Evolutionary conservation across 371 early-diverging fungal genomes (phyloP).

Genomic region (Basidiobolus meristosporus): DNA sequence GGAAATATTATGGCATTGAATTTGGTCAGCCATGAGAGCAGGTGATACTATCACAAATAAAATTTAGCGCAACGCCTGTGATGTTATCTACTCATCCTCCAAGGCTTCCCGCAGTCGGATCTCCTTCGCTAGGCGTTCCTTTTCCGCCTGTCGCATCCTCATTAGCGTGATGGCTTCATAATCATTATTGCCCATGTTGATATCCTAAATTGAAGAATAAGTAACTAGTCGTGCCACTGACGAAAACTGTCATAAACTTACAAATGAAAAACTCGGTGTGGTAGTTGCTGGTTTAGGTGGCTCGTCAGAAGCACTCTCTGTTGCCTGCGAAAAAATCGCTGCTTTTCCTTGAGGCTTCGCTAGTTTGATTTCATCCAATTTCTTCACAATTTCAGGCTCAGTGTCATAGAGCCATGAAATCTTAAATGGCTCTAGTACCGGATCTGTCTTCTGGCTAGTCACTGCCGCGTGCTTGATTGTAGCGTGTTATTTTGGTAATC

Average conservation of each 20-base stretch:
- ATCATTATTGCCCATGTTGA: constrained; percentile 9
- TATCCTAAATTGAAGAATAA: too few species aligned
- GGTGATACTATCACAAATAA: too few species aligned
- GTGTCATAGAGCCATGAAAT: constrained; percentile 19
- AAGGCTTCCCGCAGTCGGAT: background rate
- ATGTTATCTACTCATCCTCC: background rate
- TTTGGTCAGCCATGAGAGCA: too few species aligned
- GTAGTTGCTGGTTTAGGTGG: background rate
- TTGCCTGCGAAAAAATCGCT: constrained; percentile 7
- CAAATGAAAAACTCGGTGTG: too few species aligned
- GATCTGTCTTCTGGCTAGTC: constrained; percentile 8
- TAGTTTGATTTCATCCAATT: constrained; percentile 10
- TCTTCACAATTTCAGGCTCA: constrained; percentile 18
- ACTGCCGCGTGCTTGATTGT: constrained; percentile 9
- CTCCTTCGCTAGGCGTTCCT: constrained; percentile 7
- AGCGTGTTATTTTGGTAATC: constrained; percentile 11
- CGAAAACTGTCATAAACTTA: too few species aligned
- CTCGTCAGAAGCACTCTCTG: constrained; percentile 10
- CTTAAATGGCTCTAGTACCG: constrained; percentile 13
- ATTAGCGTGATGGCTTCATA: constrained; percentile 20
- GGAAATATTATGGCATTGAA: too few species aligned
- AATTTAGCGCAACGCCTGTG: background rate
- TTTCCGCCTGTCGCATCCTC: constrained; percentile 21
- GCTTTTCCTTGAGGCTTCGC: constrained; percentile 11
- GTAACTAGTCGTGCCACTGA: too few species aligned